Evolutionary conservation across 225 moss, liverwort and hornwort species (phyloP).

Genomic region (Polytrichum formosum): DNA sequence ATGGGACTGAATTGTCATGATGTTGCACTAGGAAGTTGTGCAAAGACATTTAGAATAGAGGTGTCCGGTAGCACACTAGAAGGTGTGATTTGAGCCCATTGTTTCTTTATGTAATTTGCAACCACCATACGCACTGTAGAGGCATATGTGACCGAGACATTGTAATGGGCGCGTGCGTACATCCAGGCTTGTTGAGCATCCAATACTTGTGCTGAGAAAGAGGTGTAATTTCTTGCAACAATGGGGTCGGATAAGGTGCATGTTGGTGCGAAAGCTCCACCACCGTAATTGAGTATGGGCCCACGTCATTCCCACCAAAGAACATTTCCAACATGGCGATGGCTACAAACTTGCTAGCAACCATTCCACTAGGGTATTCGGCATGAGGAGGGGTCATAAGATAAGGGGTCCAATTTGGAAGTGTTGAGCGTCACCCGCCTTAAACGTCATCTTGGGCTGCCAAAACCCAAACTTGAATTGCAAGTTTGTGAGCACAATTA

Average conservation of each 20-base stretch:
- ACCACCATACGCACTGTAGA: neutral
- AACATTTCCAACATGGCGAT: neutral
- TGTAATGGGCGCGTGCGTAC: conserved; percentile 11
- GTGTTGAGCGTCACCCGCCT: conserved; percentile 3
- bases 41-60: no score
- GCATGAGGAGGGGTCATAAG: conserved; percentile 1
- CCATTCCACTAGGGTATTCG: conserved; percentile 6
- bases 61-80: no score
- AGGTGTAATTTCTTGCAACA: neutral
- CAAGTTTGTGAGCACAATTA: neutral
- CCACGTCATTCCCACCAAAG: neutral
- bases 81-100: no score
- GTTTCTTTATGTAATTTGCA: neutral
- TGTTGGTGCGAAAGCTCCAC: accelerated
- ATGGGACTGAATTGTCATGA: no score
- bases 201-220: neutral
- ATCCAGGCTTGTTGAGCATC: conserved; percentile 4
- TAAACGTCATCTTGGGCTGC: neutral
- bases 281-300: conserved; percentile 2
- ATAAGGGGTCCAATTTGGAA: conserved; percentile 14
- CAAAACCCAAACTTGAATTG: conserved; percentile 8
- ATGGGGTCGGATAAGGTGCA: neutral
- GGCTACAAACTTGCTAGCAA: neutral
- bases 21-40: no score
- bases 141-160: conserved; percentile 2